Conservation (phyloP, 495 filamentous ascomycete species). For the Parathielavia appendiculata region DNA sequence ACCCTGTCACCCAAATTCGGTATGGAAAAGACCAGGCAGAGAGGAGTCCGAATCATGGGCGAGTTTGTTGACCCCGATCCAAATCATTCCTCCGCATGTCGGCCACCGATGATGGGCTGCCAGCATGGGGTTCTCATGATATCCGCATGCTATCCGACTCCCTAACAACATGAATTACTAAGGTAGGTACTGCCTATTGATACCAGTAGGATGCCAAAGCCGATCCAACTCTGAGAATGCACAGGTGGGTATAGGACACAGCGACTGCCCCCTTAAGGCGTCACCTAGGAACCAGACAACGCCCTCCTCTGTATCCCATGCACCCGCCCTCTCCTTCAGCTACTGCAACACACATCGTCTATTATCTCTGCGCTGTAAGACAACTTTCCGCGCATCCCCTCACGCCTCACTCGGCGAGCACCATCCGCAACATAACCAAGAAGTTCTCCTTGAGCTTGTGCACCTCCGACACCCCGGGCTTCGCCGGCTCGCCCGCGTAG, state of each 20-base stretch:
- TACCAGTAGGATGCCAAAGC: background rate
- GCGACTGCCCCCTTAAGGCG: background rate
- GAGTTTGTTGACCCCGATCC: too few relatives aligned
- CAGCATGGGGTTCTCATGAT: too few relatives aligned
- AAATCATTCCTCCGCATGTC: too few relatives aligned
- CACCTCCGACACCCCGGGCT: slow-evolving; percentile 75
- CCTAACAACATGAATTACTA: slow-evolving; percentile 5
- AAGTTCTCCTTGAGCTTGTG: slow-evolving; percentile 73
- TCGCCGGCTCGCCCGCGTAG: slow-evolving; percentile 82
- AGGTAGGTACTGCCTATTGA: background rate
- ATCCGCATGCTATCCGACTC: background rate
- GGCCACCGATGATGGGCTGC: too few relatives aligned
- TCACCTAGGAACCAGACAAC: background rate
- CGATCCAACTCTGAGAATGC: slow-evolving; percentile 1
- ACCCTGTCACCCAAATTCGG: too few relatives aligned
- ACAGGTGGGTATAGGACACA: background rate
- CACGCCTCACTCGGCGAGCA: slow-evolving; percentile 57
- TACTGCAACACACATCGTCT: background rate
- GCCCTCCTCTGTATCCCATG: background rate
- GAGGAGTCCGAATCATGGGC: too few relatives aligned
- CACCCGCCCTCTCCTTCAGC: background rate
- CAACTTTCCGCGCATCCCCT: too few relatives aligned
- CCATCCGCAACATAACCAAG: slow-evolving; percentile 74
- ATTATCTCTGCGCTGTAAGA: too few relatives aligned
- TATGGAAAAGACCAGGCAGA: too few relatives aligned